These are phyloP conservation scores for Garcia nutans DNA, from an alignment of 345 rosid genomes.

Conservation along the genomic window DNA sequence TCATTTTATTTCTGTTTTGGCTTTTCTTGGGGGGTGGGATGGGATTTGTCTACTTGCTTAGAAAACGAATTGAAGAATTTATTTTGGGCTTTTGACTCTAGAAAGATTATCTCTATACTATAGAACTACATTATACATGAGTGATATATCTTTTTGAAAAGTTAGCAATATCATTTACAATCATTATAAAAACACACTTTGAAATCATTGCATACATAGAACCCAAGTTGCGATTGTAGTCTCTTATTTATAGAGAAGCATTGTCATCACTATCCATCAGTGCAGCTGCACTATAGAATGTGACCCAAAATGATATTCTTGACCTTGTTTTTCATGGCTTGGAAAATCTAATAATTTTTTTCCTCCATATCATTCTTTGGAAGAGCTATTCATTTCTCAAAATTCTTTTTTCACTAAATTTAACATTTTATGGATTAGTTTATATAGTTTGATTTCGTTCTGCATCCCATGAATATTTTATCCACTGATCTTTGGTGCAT, in stretches of 20 bases:
- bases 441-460: constrained; percentile 8
- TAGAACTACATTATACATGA: no score
- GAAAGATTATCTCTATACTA: no score
- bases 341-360: neutral
- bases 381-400: constrained; percentile 7
- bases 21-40: no score
- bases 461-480: constrained; percentile 5
- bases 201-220: no score
- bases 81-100: neutral
- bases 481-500: constrained; percentile 10
- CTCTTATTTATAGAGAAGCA: neutral
- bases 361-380: neutral
- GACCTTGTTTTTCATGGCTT: neutral
- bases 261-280: neutral
- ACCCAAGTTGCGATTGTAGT: neutral
- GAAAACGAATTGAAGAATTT: no score
- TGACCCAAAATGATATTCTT: neutral
- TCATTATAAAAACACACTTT: neutral
- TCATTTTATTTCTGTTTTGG: neutral
- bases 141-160: neutral
- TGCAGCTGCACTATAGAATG: neutral
- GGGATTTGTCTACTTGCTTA: no score
- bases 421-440: neutral
- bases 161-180: neutral
- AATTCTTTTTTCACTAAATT: neutral